Evolutionary conservation across 1,139 yeast species (phyloP).

Genomic region (Lodderomyces parapsilosis): DNA sequence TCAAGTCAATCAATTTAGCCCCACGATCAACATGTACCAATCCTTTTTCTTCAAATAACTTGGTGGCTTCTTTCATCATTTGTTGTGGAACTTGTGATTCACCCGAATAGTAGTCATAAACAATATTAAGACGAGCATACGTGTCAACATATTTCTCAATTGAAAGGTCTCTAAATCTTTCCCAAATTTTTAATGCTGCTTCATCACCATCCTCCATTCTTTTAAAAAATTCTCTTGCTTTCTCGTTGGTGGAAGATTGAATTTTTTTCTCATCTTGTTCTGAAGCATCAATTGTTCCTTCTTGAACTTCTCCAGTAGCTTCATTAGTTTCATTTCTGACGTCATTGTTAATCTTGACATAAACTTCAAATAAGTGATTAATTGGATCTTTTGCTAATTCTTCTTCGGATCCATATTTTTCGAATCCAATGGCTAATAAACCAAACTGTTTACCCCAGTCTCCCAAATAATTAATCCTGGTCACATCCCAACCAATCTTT

Average conservation of each 20-base stretch:
- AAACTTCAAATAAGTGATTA: constrained; percentile 91
- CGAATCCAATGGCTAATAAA: constrained; percentile 88
- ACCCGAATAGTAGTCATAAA: constrained; percentile 87
- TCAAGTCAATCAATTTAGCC: constrained; percentile 84
- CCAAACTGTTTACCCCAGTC: constrained; percentile 99
- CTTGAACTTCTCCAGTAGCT: constrained; percentile 47
- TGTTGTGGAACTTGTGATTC: constrained; percentile 90
- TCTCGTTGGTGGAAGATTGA: constrained; percentile 56
- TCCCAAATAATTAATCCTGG: constrained; percentile 90
- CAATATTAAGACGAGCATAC: constrained; percentile 87
- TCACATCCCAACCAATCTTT: constrained; percentile 85
- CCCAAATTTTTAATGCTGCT: constrained; percentile 77
- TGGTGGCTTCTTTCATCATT: constrained; percentile 65
- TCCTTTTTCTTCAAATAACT: constrained; percentile 62
- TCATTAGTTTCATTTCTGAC: constrained; percentile 55
- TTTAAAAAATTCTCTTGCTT: constrained; percentile 86
- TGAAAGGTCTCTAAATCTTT: constrained; percentile 83
- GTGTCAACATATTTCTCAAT: constrained; percentile 84
- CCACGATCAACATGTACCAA: constrained; percentile 88
- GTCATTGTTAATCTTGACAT: constrained; percentile 83
- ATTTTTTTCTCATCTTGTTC: constrained; percentile 14
- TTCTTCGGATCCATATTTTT: constrained; percentile 80
- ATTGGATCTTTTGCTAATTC: constrained; percentile 76
- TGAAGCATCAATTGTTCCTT: constrained; percentile 22
- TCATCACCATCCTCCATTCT: constrained; percentile 94